Conservation (phyloP, 2,329 filamentous ascomycete genomes). For the Orbilia ellipsospora region DNA sequence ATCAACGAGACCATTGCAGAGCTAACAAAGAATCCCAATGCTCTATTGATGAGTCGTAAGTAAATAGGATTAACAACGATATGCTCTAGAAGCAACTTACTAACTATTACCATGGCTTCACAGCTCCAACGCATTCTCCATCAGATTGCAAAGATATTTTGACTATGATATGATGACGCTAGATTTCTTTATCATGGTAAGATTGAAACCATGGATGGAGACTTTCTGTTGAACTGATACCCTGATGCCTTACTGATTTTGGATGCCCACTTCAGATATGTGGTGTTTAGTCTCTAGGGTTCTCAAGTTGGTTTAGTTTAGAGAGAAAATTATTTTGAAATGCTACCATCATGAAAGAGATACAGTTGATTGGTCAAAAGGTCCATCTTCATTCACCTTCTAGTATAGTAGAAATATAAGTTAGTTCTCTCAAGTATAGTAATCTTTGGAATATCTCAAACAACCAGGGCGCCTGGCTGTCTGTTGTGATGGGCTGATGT, state of each 20-base stretch:
- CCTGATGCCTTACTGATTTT: too few species aligned
- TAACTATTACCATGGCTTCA: not conserved
- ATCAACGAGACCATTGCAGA: constrained; percentile 49
- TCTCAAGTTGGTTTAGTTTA: too few species aligned
- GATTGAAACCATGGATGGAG: not conserved
- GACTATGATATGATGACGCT: constrained; percentile 20
- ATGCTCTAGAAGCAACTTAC: not conserved
- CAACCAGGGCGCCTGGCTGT: too few species aligned
- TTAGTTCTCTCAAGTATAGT: not conserved
- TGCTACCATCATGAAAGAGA: too few species aligned
- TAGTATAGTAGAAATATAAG: not conserved
- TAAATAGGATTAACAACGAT: not conserved
- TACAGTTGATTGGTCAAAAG: too few species aligned
- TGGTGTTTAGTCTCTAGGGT: too few species aligned
- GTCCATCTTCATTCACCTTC: too few species aligned
- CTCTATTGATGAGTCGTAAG: constrained; percentile 40
- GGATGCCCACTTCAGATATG: too few species aligned
- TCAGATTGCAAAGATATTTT: not conserved
- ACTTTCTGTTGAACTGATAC: too few species aligned
- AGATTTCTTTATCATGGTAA: not conserved
- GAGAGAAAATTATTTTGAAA: too few species aligned
- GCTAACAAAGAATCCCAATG: constrained; percentile 36
- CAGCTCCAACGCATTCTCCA: not conserved
- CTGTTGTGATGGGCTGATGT: not conserved
- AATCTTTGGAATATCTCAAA: not conserved